A percentile compares a stretch with the other conserved stretches of the same genome.
Conservation (phyloP, 2,329 filamentous ascomycete genomes). For the Aureobasidium sp. region DNA sequence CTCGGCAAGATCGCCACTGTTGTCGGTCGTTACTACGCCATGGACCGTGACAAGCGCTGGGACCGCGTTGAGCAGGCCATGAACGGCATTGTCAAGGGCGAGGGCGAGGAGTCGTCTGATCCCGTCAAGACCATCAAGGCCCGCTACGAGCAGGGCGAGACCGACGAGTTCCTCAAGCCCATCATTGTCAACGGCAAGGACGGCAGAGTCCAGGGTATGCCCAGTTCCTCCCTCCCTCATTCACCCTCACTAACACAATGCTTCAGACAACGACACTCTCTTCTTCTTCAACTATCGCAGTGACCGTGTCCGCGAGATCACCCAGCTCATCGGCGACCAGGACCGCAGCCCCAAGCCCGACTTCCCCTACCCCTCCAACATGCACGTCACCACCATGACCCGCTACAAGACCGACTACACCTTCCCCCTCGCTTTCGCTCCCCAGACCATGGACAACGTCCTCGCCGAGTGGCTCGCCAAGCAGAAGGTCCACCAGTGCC, state of each 20-base stretch:
- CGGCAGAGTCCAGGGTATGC: constrained; percentile 69
- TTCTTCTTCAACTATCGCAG: constrained; percentile 99
- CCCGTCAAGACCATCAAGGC: constrained; percentile 81
- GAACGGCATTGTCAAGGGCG: constrained; percentile 76
- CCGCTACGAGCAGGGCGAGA: constrained; percentile 81
- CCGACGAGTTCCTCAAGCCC: constrained; percentile 95
- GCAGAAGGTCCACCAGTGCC: constrained; percentile 84
- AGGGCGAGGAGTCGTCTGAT: constrained; percentile 80
- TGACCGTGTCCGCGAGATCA: constrained; percentile 92
- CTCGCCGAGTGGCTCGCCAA: constrained; percentile 92
- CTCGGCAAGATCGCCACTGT: constrained; percentile 84
- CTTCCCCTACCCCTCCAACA: constrained; percentile 89
- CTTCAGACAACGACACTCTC: constrained; percentile 75
- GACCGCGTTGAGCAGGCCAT: constrained; percentile 85
- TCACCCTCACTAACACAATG: not conserved
- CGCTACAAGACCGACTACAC: constrained; percentile 94
- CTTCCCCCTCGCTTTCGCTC: constrained; percentile 86
- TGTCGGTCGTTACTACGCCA: constrained; percentile 94
- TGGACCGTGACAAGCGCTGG: constrained; percentile 99
- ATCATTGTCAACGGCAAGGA: constrained; percentile 90
- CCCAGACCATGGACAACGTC: constrained; percentile 96
- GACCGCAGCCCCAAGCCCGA: constrained; percentile 87
- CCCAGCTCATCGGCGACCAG: constrained; percentile 83
- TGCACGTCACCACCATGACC: constrained; percentile 88
- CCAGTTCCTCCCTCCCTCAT: not conserved